These are phyloP conservation scores for Solanum chilense DNA, from an alignment of 257 asterid genomes.

Conservation along the genomic window DNA sequence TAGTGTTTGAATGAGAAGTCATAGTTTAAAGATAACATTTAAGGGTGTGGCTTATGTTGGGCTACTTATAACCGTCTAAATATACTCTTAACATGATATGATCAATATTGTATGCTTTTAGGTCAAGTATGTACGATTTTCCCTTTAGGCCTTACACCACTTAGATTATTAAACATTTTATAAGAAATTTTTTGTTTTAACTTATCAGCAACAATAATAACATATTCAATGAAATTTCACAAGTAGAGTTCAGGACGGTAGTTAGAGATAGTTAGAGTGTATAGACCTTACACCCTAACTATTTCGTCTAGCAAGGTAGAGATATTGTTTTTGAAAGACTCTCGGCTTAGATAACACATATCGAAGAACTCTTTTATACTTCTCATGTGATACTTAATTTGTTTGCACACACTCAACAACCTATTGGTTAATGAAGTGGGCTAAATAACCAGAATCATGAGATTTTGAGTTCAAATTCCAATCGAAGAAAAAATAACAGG, in stretches of 20 bases:
- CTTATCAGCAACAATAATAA: neutral
- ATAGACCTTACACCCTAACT: neutral
- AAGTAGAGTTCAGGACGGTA: neutral
- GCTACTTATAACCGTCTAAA: neutral
- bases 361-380: neutral
- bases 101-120: neutral
- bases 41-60: neutral
- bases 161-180: neutral
- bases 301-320: neutral
- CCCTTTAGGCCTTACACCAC: neutral
- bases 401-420: neutral
- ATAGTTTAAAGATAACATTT: neutral
- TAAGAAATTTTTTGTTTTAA: neutral
- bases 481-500: neutral
- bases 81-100: neutral
- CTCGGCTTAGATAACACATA: neutral
- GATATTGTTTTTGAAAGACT: accelerated
- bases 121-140: neutral
- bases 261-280: neutral
- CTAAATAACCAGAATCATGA: neutral
- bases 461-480: neutral
- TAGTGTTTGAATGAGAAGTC: neutral
- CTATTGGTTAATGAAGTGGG: neutral
- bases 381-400: neutral
- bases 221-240: neutral